Conservation (phyloP, 129 eudicot species). For the Saposhnikovia divaricata region DNA sequence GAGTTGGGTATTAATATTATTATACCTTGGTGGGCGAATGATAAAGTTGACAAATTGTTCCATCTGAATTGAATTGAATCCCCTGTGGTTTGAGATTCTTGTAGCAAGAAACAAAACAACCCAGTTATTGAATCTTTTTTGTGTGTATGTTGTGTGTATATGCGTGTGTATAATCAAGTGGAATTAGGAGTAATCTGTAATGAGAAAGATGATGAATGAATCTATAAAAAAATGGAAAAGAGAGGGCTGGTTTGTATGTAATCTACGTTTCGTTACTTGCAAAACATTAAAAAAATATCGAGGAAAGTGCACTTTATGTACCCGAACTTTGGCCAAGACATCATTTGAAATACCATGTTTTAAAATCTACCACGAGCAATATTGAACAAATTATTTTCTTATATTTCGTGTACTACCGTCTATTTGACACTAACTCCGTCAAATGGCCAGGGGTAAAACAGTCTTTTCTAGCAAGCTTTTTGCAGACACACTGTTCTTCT, state of each 20-base stretch:
- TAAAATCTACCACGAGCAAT: too few relatives aligned
- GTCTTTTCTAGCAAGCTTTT: too few relatives aligned
- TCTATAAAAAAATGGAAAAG: not conserved
- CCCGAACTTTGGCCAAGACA: too few relatives aligned
- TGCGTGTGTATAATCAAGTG: not conserved
- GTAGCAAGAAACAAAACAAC: not conserved
- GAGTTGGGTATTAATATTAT: not conserved
- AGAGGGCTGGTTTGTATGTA: not conserved
- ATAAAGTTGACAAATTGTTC: constrained; percentile 92
- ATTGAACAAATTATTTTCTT: too few relatives aligned
- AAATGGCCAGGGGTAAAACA: too few relatives aligned
- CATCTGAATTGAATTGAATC: constrained; percentile 25
- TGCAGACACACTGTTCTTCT: too few relatives aligned
- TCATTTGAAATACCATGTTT: too few relatives aligned
- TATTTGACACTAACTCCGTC: too few relatives aligned
- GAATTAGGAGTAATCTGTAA: not conserved
- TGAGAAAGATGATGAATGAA: not conserved
- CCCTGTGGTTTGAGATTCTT: not conserved
- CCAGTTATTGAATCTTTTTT: not conserved
- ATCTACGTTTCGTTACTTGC: constrained; percentile 4
- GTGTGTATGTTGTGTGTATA: not conserved
- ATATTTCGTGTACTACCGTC: too few relatives aligned
- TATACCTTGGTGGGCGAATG: constrained; percentile 89
- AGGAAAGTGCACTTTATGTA: too few relatives aligned
- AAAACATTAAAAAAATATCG: not conserved